A percentile compares a stretch with the other conserved stretches of the same genome.
These are phyloP conservation scores for Pseudopithomyces chartarum DNA, from an alignment of 2,329 filamentous ascomycete species.

Conservation along the genomic window DNA sequence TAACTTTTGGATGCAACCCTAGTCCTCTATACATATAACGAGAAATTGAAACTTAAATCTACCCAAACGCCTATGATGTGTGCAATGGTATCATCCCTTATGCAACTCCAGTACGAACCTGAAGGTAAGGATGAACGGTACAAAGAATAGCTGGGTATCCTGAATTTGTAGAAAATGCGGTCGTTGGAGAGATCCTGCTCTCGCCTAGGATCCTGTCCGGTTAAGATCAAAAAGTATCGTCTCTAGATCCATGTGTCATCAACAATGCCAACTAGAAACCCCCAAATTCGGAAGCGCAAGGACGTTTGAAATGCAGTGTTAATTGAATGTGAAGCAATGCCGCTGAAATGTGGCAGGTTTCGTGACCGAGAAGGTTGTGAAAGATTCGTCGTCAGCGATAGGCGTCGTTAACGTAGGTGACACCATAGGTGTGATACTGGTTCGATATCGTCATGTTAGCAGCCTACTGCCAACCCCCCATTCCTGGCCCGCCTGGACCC, in stretches of 20 bases:
- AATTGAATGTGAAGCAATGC: background rate
- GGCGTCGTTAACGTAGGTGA: background rate
- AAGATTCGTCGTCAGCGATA: background rate
- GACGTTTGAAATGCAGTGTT: background rate
- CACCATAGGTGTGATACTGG: background rate
- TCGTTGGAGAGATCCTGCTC: constrained; percentile 8
- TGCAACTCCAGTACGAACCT: background rate
- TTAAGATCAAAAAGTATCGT: constrained; percentile 3
- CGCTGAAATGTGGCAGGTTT: background rate
- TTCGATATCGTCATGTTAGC: background rate
- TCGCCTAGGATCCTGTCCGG: constrained; percentile 12
- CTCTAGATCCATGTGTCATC: background rate
- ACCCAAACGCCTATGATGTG: background rate
- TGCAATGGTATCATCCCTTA: constrained; percentile 6
- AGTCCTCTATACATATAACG: too few species aligned
- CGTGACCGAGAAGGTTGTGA: background rate
- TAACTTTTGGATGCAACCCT: background rate
- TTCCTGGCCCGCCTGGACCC: constrained; percentile 26
- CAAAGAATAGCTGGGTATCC: constrained; percentile 9
- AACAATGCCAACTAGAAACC: background rate
- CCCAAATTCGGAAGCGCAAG: background rate
- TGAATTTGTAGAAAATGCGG: constrained; percentile 7
- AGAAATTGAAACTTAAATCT: background rate
- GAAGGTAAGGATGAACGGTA: background rate
- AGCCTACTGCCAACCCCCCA: constrained; percentile 23